A percentile compares a stretch with the other conserved stretches of the same genome.
These are phyloP conservation scores for Salix purpurea DNA, from an alignment of 345 rosid genomes.

Conservation along the genomic window DNA sequence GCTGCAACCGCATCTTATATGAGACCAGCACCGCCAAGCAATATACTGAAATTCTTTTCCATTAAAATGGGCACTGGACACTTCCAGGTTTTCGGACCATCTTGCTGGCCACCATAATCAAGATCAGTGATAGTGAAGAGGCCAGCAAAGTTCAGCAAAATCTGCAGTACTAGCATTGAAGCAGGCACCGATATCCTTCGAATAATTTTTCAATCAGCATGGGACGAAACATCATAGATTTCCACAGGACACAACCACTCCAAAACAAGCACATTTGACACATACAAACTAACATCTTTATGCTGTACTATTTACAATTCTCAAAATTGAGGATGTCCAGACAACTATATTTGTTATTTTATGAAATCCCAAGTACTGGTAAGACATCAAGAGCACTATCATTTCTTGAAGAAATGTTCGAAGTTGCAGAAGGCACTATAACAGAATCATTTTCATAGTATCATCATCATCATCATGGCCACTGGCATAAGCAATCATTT, in stretches of 20 bases:
- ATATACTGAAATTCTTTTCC: neutral
- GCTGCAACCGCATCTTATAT: neutral
- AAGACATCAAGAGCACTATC: constrained; percentile 5
- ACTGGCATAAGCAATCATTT: neutral
- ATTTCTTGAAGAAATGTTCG: constrained; percentile 26
- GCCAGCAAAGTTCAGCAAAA: neutral
- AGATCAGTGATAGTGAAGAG: neutral
- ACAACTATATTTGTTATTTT: neutral
- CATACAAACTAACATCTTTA: neutral
- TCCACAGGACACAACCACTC: neutral
- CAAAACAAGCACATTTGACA: neutral
- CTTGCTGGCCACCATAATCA: neutral
- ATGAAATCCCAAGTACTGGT: constrained; percentile 9
- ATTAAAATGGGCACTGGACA: neutral
- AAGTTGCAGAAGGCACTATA: constrained; percentile 10
- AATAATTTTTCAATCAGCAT: neutral
- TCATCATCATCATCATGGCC: constrained; percentile 1
- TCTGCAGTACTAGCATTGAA: neutral
- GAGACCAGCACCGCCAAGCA: neutral
- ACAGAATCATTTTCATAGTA: constrained; percentile 5
- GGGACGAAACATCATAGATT: neutral
- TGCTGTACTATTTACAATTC: constrained; percentile 10
- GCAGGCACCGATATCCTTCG: neutral
- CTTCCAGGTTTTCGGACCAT: neutral
- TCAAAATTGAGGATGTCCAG: constrained; percentile 13